Base-by-base conservation (phyloP, 768 basidiomycete genomes). In the Pulveroboletus sp. region DNA sequence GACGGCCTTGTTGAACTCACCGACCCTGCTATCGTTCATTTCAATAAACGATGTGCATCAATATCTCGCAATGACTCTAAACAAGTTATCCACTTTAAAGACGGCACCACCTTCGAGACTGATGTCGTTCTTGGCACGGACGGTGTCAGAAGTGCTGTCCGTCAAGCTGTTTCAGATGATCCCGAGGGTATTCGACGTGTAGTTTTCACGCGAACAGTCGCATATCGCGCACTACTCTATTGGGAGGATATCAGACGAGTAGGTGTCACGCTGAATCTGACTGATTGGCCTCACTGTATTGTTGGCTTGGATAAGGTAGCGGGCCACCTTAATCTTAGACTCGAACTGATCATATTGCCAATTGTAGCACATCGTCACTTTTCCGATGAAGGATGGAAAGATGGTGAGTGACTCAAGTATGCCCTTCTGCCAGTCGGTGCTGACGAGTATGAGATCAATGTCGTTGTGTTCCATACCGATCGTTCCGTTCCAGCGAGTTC, bases 361-460 rank as follows among this genome's bases (percentile, higher is more conserved):
- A 18, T 15, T 15, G 6, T 51, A 82, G 80, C 80, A 82, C 56
- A 64, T 81, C 28, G 75, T 82, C 33, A 70, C 73, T 0, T 79
- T 76, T 56, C 75, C 79, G 0, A 74, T 82, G 45, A 68, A 71
- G 58, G 68, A 63, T 13, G 68, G 70, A 9, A 62, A 67, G 42
- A 61, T 74, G 17, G 80, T 81, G 48, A 31, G 69, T 62, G 13
- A 15, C 30, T 35, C 24, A 11, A 33, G 11, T 32, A 47, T 49
- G 10, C 6, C 30, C 32, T 37, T 17, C 15, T 18, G 9, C 14
- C 6, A 15, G 14, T 49, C 15, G 13, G 31, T 24, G 5, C 5
- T 38, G 15, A 46, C 7, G 36, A 30, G 27, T 31, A 11, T 8
- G 32, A 76, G 74, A 66, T 75, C 37, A 81, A 81, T 56, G 62